phyloP scores from a whole-genome alignment of 2,329 filamentous ascomycete genomes.

The Calonectria hawksworthii region DNA sequence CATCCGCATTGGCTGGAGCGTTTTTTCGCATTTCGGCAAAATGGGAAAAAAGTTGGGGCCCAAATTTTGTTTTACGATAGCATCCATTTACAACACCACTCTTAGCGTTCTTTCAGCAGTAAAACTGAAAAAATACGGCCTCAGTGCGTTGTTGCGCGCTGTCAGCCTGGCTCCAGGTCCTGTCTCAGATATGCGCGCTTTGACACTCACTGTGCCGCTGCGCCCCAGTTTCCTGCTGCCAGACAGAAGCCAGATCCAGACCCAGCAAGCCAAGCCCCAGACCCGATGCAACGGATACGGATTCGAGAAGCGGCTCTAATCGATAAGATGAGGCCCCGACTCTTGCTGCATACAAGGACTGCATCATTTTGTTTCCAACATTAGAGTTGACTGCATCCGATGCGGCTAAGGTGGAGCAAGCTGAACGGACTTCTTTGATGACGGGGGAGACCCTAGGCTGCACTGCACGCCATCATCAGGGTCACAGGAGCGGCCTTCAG shows the following conservation, averaged over 20 bases:
- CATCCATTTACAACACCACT: background rate
- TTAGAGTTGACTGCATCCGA: background rate
- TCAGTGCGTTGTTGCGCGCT: background rate
- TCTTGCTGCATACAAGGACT: conserved; percentile 11
- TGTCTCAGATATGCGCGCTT: background rate
- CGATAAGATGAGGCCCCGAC: background rate
- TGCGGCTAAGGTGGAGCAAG: conserved; percentile 16
- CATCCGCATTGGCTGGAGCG: conserved; percentile 16
- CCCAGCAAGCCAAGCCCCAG: background rate
- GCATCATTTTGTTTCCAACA: background rate
- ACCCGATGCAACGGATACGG: background rate
- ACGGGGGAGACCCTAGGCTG: conserved; percentile 12
- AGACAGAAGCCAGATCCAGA: background rate
- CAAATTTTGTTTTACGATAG: background rate
- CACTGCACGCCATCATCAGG: conserved; percentile 21
- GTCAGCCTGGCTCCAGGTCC: background rate
- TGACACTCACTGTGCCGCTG: background rate
- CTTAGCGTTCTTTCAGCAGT: background rate
- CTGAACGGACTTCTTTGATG: background rate
- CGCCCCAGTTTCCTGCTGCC: conserved; percentile 6
- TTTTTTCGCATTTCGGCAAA: conserved; percentile 1
- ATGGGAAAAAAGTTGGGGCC: background rate
- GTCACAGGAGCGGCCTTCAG: background rate
- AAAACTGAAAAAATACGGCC: background rate
- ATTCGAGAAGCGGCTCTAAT: background rate